phyloP scores from a whole-genome alignment of 371 early-diverging fungal species.

The Umbelopsis sp. region DNA sequence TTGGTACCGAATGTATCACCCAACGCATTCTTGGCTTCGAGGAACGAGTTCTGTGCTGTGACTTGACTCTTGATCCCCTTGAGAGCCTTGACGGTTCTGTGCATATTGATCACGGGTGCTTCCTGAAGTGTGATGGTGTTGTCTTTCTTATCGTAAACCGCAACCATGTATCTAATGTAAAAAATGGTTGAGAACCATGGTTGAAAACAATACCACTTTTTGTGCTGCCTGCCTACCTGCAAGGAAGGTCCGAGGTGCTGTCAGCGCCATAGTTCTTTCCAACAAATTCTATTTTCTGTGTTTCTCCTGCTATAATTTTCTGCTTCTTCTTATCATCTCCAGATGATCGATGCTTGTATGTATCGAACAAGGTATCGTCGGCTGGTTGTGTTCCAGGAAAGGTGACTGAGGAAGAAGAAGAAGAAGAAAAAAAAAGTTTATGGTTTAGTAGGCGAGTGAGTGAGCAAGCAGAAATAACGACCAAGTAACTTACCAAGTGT shows the following conservation, averaged over 20 bases:
- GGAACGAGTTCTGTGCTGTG: slow-evolving; percentile 23
- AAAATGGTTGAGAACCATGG: neutral
- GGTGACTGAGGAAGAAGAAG: slow-evolving; percentile 29
- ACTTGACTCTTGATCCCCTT: slow-evolving; percentile 20
- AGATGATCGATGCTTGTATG: slow-evolving; percentile 27
- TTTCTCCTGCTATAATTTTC: slow-evolving; percentile 65
- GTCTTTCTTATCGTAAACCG: slow-evolving; percentile 69
- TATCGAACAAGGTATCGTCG: slow-evolving; percentile 34
- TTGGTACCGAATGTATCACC: slow-evolving; percentile 93
- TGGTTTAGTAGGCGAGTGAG: neutral
- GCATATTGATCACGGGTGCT: slow-evolving; percentile 69
- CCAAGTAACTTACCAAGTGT: neutral
- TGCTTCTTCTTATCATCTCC: slow-evolving; percentile 25
- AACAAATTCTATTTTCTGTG: slow-evolving; percentile 74
- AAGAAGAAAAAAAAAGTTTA: neutral
- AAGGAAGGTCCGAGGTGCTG: slow-evolving; percentile 42
- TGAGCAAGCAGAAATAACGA: neutral
- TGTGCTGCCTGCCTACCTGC: slow-evolving; percentile 47
- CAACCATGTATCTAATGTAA: slow-evolving; percentile 70
- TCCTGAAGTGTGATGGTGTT: slow-evolving; percentile 67
- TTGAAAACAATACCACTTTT: too few species aligned
- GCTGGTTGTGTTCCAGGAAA: slow-evolving; percentile 50
- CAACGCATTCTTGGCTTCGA: slow-evolving; percentile 69
- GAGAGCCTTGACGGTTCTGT: slow-evolving; percentile 71
- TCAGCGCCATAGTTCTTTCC: slow-evolving; percentile 69